phyloP scores from a whole-genome alignment of 1,284 basidiomycete species.

The Vanrija sp. region DNA sequence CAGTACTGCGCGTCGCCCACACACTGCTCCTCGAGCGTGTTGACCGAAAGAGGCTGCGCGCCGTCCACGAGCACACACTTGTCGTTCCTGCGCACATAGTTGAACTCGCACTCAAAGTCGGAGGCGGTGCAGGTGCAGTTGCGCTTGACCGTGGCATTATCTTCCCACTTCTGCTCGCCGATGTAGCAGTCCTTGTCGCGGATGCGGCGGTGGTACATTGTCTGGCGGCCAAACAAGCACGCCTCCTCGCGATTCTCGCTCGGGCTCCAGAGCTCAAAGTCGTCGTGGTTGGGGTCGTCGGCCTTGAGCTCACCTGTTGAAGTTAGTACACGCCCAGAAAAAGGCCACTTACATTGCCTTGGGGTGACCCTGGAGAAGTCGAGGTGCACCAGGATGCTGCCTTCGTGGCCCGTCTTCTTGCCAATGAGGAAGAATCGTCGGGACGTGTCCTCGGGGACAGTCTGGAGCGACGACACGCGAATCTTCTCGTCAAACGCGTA shows the following conservation, averaged over 20 bases:
- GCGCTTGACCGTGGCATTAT: conserved; percentile 56
- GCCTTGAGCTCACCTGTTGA: conserved; percentile 61
- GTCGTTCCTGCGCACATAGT: conserved; percentile 62
- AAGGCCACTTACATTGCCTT: conserved; percentile 60
- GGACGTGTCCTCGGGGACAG: conserved; percentile 85
- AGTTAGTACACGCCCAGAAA: background rate
- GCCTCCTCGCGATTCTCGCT: conserved; percentile 71
- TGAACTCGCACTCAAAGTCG: conserved; percentile 97
- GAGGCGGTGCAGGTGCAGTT: conserved; percentile 67
- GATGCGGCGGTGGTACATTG: conserved; percentile 77
- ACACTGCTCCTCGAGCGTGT: conserved; percentile 58
- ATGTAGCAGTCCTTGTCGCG: conserved; percentile 78
- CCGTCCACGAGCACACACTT: conserved; percentile 70
- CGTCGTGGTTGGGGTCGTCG: conserved; percentile 72
- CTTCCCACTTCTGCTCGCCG: conserved; percentile 59
- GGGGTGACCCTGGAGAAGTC: conserved; percentile 80
- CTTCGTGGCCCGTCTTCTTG: conserved; percentile 54
- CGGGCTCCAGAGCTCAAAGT: conserved; percentile 94
- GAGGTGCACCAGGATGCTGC: conserved; percentile 72
- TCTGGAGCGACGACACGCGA: conserved; percentile 73
- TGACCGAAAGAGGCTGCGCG: conserved; percentile 56
- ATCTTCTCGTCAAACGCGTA: conserved; percentile 80
- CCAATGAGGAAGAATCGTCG: conserved; percentile 87
- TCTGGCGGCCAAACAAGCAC: conserved; percentile 84
- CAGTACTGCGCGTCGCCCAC: conserved; percentile 51